These are phyloP conservation scores for Russula lepida DNA, from an alignment of 768 basidiomycete species.

Conservation along the genomic window DNA sequence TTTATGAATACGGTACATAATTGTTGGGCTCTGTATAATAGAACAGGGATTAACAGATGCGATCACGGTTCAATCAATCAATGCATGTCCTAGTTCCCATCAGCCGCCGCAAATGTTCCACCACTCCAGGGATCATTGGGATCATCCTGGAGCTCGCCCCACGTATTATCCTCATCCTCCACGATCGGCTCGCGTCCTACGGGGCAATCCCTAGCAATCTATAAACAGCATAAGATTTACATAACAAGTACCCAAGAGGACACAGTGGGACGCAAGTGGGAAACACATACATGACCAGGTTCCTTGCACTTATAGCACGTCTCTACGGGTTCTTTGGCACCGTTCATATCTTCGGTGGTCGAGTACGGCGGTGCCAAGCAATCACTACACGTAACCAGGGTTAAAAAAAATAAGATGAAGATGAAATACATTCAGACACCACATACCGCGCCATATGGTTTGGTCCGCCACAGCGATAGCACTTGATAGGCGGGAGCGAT, in stretches of 20 bases:
- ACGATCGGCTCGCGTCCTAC: slow-evolving; percentile 24
- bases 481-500: slow-evolving; percentile 74
- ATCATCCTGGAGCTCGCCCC: slow-evolving; percentile 18
- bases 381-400: slow-evolving; percentile 42
- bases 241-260: neutral
- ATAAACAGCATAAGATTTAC: neutral
- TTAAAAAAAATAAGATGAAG: slow-evolving; percentile 3
- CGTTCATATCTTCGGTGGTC: slow-evolving; percentile 35
- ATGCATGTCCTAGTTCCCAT: slow-evolving; percentile 1
- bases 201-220: slow-evolving; percentile 32
- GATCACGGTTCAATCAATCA: neutral
- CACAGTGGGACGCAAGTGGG: neutral
- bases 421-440: neutral
- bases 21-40: neutral
- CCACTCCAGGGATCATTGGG: slow-evolving; percentile 6
- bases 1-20: slow-evolving; percentile 1
- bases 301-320: slow-evolving; percentile 86
- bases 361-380: slow-evolving; percentile 70
- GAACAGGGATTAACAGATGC: neutral
- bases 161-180: slow-evolving; percentile 1
- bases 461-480: slow-evolving; percentile 82
- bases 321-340: slow-evolving; percentile 49
- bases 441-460: slow-evolving; percentile 77
- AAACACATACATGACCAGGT: slow-evolving; percentile 69
- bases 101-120: neutral